Percentiles rank a stretch among this genome's conserved stretches.
phyloP scores from a whole-genome alignment of 2,329 filamentous ascomycete genomes.

The Albophoma yamanashiensis region DNA sequence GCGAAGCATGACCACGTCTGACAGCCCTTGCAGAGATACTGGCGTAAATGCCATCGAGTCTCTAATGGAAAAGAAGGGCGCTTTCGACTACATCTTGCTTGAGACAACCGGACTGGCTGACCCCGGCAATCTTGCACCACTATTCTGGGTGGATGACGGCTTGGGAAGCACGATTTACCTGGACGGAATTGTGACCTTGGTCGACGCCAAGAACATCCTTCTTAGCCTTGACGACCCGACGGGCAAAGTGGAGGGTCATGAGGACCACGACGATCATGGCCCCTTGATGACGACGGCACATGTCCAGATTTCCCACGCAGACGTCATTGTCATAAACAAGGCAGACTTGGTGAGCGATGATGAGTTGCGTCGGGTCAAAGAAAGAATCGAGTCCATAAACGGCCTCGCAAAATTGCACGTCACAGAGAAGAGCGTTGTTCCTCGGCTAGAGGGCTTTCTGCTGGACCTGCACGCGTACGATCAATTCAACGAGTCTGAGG shows the following conservation, averaged over 20 bases:
- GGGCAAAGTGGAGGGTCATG: constrained; percentile 40
- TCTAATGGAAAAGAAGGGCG: constrained; percentile 85
- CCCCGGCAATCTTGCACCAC: constrained; percentile 85
- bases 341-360: constrained; percentile 65
- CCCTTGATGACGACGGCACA: constrained; percentile 84
- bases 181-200: constrained; percentile 90
- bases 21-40: constrained; percentile 50
- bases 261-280: constrained; percentile 42
- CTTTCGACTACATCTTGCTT: constrained; percentile 94
- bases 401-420: constrained; percentile 74
- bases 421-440: constrained; percentile 70
- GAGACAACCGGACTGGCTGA: constrained; percentile 95
- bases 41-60: constrained; percentile 93
- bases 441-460: constrained; percentile 73
- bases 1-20: not conserved
- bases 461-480: constrained; percentile 92
- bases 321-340: constrained; percentile 93
- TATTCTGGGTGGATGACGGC: constrained; percentile 97
- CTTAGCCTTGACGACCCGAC: constrained; percentile 66
- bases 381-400: constrained; percentile 76
- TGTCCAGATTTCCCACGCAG: constrained; percentile 91
- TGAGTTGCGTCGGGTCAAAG: constrained; percentile 59
- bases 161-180: constrained; percentile 92
- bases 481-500: constrained; percentile 62
- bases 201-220: constrained; percentile 89